phyloP scores from a whole-genome alignment of 352 stramenopile species.

The Elongisporangium anandrum region DNA sequence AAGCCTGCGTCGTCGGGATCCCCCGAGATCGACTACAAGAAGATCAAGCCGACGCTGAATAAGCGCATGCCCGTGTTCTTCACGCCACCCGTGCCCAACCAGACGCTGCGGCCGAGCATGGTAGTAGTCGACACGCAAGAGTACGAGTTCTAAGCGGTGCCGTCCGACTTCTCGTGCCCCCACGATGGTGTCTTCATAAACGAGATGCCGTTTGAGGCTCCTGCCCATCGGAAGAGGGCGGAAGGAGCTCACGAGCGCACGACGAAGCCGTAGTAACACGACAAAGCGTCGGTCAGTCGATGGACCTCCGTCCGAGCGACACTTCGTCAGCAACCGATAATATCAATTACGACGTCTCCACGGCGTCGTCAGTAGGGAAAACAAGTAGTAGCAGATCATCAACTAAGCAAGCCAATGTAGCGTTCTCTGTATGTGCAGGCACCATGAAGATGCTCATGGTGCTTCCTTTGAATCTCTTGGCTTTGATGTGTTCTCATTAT shows the following conservation, averaged over 20 bases:
- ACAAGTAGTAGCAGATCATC: slow-evolving; percentile 1
- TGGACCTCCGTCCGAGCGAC: background rate
- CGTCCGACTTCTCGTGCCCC: background rate
- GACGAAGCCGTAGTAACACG: background rate
- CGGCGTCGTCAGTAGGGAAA: slow-evolving; percentile 1
- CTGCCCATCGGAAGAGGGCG: background rate
- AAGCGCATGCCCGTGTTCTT: slow-evolving; percentile 71
- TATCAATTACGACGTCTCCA: slow-evolving; percentile 1
- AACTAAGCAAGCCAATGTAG: slow-evolving; percentile 1
- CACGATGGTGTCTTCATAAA: background rate
- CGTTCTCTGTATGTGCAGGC: background rate
- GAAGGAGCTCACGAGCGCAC: background rate
- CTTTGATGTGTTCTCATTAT: background rate
- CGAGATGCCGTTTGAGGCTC: slow-evolving; percentile 1
- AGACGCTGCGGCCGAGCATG: slow-evolving; percentile 38
- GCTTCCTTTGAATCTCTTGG: background rate
- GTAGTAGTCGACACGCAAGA: slow-evolving; percentile 42
- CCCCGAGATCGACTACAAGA: slow-evolving; percentile 36
- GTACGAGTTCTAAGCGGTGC: slow-evolving; percentile 45
- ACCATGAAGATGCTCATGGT: background rate
- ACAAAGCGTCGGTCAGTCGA: background rate
- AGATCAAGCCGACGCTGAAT: slow-evolving; percentile 50
- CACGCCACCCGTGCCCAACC: slow-evolving; percentile 27
- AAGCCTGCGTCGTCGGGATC: slow-evolving; percentile 36
- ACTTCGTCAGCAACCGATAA: background rate